Conservation (phyloP, 805 yeast genomes). For the Tetrapisispora nanseiensis region DNA sequence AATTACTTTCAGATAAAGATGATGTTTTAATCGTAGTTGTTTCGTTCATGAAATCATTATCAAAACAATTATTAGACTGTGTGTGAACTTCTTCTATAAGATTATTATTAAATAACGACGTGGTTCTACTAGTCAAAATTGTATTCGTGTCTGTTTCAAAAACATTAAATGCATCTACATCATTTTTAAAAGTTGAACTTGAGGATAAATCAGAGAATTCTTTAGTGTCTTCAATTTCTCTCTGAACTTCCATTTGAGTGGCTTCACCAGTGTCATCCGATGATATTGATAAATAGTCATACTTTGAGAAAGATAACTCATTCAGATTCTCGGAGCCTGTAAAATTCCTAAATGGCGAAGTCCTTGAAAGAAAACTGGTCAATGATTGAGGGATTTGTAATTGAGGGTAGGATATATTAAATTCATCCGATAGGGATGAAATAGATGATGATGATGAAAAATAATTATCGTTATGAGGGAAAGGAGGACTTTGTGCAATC, state of each 20-base stretch:
- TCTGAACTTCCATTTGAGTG: background rate
- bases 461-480: background rate
- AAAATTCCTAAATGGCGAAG: background rate
- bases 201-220: background rate
- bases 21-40: background rate
- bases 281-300: background rate
- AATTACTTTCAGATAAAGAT: background rate
- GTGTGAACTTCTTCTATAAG: background rate
- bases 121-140: background rate
- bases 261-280: background rate
- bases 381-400: background rate
- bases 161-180: background rate
- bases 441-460: background rate
- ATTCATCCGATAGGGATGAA: background rate
- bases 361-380: background rate
- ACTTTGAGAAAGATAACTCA: background rate
- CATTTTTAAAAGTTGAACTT: background rate
- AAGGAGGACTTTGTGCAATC: background rate
- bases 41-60: background rate
- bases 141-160: conserved; percentile 1
- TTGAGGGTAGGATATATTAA: background rate
- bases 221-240: background rate
- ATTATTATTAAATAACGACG: background rate
- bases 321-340: background rate
- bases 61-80: background rate